Percentiles rank a stretch among this genome's conserved stretches.
Evolutionary conservation across 1,284 basidiomycete genomes (phyloP).

Genomic region (Moesziomyces antarcticus): DNA sequence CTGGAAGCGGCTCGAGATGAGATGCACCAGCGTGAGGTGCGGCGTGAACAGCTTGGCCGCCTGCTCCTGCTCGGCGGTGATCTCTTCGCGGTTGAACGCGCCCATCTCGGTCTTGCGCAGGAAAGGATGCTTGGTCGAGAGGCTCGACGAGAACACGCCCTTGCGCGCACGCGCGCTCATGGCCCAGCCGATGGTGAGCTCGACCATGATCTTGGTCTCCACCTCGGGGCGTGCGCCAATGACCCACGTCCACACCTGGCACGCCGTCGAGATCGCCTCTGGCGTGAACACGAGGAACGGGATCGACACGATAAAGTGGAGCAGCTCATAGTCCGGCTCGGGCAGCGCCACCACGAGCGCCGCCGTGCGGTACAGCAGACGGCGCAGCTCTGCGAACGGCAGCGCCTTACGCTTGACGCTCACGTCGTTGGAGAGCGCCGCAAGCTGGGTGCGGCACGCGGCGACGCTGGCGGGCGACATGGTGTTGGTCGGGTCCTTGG

Average conservation of each 20-base stretch:
- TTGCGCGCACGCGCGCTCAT: conserved; percentile 80
- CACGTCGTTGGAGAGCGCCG: conserved; percentile 74
- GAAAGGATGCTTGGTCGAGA: conserved; percentile 82
- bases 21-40: conserved; percentile 84
- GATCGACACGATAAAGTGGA: conserved; percentile 86
- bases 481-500: conserved; percentile 74
- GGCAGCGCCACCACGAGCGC: conserved; percentile 67
- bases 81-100: conserved; percentile 86
- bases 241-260: conserved; percentile 97
- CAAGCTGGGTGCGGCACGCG: conserved; percentile 78
- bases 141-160: conserved; percentile 69
- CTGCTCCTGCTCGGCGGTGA: conserved; percentile 78
- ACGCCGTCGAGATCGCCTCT: conserved; percentile 83
- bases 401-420: conserved; percentile 12
- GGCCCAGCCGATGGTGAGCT: conserved; percentile 88
- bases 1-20: conserved; percentile 92
- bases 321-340: conserved; percentile 80
- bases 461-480: conserved; percentile 73
- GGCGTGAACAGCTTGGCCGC: conserved; percentile 78
- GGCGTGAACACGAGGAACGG: conserved; percentile 92
- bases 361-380: conserved; percentile 87
- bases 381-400: conserved; percentile 76
- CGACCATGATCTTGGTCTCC: conserved; percentile 81
- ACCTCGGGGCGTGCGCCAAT: conserved; percentile 85
- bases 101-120: conserved; percentile 86